Evolutionary conservation across 257 asterid species (phyloP), one percentile per base, ranked within the genome.

Genomic region (Galeopsis tetrahit): DNA sequence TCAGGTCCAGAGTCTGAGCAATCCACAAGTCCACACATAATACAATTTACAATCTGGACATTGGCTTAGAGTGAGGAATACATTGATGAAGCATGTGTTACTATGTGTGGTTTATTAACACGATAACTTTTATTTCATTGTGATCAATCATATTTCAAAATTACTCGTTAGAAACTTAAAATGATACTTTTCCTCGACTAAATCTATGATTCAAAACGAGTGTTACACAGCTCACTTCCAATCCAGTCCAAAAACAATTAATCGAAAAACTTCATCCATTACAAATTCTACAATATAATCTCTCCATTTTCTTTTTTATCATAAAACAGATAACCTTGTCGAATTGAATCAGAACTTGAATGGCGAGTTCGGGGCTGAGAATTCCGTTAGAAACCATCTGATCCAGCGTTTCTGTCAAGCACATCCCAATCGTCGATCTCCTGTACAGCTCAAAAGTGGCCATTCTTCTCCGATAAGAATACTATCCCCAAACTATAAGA

Each of bases 361-460:
- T 87, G 56, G 97, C 97, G 43, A 87, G 89, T 66, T 93, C 97
- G 7, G 98, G 98, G 79, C 86, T 90, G 70, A 93, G 89, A 72
- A 76, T 69, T 31, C 97, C 98, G 0, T 77, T 70, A 5, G 86
- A 83, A 28, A 93, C 97, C 97, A 93, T 86, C 85, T 93, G 96
- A 82, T 93, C 98, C 61, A 93, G 86, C 10, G 98, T 87, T 67
- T 93, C 96, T 1, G 96, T 93, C 85, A 93, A 78, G 72, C 97
- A 90, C 98, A 93, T 93, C 49, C 98, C 98, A 32, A 93, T 88
- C 56, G 97, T 90, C 9, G 98, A 93, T 80, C 98, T 87, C 77
- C 98, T 59, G 78, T 93, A 93, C 73, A 93, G 82, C 87, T 93
- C 98, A 35, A 93, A 93, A 52, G 98, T 93, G 66, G 98, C 96